Evolutionary conservation across 768 basidiomycete genomes (phyloP).

Genomic region (Pluteus cervinus): DNA sequence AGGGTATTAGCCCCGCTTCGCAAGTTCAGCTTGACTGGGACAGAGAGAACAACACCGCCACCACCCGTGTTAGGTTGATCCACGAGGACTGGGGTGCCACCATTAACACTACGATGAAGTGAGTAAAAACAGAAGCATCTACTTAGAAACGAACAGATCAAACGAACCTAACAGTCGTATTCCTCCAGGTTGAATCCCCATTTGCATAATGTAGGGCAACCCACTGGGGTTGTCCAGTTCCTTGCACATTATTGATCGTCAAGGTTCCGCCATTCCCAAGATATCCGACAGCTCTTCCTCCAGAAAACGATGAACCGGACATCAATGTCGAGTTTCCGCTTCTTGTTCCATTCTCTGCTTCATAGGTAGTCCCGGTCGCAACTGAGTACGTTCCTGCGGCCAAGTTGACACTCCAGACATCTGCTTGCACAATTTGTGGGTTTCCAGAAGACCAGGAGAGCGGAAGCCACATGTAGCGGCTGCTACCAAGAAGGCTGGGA

Average conservation of each 20-base stretch:
- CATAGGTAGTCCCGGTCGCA: conserved; percentile 46
- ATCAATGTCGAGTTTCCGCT: conserved; percentile 41
- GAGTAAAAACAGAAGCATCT: neutral
- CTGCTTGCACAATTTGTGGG: conserved; percentile 49
- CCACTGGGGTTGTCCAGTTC: conserved; percentile 50
- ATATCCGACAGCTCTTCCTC: conserved; percentile 47
- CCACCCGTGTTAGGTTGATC: conserved; percentile 57
- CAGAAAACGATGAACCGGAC: conserved; percentile 41
- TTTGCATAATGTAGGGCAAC: conserved; percentile 58
- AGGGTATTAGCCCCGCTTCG: conserved; percentile 46
- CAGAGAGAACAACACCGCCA: conserved; percentile 44
- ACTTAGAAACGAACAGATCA: neutral
- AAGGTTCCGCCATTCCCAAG: conserved; percentile 58
- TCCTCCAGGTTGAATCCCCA: conserved; percentile 54
- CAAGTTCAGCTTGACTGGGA: conserved; percentile 48
- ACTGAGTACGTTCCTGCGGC: conserved; percentile 43
- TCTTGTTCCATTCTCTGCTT: conserved; percentile 46
- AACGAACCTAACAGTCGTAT: conserved; percentile 51
- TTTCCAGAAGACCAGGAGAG: conserved; percentile 46
- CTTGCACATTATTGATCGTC: conserved; percentile 50
- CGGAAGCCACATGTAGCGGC: conserved; percentile 58
- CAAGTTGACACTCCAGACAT: conserved; percentile 52
- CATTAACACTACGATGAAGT: conserved; percentile 41
- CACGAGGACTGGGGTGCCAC: conserved; percentile 43
- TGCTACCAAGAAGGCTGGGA: conserved; percentile 45